Percentiles rank a stretch among this genome's conserved stretches.
Evolutionary conservation across 371 early-diverging fungal genomes (phyloP).

Genomic region (Actinomucor elegans): DNA sequence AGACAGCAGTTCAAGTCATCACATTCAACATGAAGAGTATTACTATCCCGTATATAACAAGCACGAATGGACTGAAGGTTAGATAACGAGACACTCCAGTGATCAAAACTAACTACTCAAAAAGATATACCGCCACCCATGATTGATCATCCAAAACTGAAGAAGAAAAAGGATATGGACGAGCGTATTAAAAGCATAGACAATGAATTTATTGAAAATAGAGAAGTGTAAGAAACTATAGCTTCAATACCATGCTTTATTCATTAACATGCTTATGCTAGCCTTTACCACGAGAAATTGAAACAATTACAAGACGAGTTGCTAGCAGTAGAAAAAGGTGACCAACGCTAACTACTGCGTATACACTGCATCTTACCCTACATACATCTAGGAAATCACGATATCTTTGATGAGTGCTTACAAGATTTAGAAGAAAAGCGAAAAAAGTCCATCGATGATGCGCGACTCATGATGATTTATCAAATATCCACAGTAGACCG

Average conservation of each 20-base stretch:
- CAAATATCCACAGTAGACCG: slow-evolving; percentile 17
- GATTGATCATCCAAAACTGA: slow-evolving; percentile 1
- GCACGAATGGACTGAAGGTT: slow-evolving; percentile 3
- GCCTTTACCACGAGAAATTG: slow-evolving; percentile 21
- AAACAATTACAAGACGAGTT: slow-evolving; percentile 14
- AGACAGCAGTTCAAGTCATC: neutral
- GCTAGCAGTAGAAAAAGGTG: slow-evolving; percentile 6
- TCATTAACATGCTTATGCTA: neutral
- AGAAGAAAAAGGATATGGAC: slow-evolving; percentile 13
- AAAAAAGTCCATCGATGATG: slow-evolving; percentile 12
- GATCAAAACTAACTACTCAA: no score
- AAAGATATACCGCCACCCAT: neutral
- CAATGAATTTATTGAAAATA: slow-evolving; percentile 18
- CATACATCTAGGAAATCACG: slow-evolving; percentile 4
- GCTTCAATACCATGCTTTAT: neutral
- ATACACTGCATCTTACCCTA: no score
- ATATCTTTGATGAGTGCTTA: neutral
- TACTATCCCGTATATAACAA: slow-evolving; percentile 2
- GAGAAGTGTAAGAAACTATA: slow-evolving; percentile 14
- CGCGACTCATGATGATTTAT: slow-evolving; percentile 20
- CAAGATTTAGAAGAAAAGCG: slow-evolving; percentile 11
- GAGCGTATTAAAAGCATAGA: slow-evolving; percentile 15
- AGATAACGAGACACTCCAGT: no score
- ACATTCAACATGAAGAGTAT: slow-evolving; percentile 1
- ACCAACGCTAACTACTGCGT: no score